phyloP scores from a whole-genome alignment of 2,329 filamentous ascomycete genomes.

The Trichothecium roseum region DNA sequence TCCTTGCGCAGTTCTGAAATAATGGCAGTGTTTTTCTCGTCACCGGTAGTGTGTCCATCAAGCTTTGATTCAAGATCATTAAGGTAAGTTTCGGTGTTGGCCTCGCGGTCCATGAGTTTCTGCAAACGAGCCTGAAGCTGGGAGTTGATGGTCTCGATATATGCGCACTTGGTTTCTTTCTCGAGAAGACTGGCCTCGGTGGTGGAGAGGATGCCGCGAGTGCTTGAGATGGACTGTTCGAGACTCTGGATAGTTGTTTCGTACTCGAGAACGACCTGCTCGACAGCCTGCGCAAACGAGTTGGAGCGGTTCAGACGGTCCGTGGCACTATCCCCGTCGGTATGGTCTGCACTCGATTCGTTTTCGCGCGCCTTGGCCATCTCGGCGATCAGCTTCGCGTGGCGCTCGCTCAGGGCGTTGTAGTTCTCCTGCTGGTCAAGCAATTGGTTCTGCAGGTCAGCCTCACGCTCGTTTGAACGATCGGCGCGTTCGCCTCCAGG shows the following conservation, averaged over 20 bases:
- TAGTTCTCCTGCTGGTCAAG: slow-evolving; percentile 94
- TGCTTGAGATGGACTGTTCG: slow-evolving; percentile 84
- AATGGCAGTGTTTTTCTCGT: slow-evolving; percentile 83
- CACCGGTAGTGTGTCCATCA: slow-evolving; percentile 80
- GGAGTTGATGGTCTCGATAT: slow-evolving; percentile 81
- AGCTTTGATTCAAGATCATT: slow-evolving; percentile 86
- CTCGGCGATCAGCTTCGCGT: slow-evolving; percentile 91
- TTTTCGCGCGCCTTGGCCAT: slow-evolving; percentile 77
- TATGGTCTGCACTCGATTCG: slow-evolving; percentile 47
- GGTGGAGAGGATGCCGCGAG: slow-evolving; percentile 68
- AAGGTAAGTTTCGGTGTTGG: slow-evolving; percentile 84
- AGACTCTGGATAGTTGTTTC: slow-evolving; percentile 96
- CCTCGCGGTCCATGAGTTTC: slow-evolving; percentile 85
- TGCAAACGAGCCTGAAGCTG: slow-evolving; percentile 86
- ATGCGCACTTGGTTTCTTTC: slow-evolving; percentile 87
- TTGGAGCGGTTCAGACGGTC: slow-evolving; percentile 90
- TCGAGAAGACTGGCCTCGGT: slow-evolving; percentile 84
- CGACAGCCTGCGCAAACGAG: slow-evolving; percentile 89
- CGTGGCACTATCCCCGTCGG: slow-evolving; percentile 63
- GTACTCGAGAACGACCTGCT: slow-evolving; percentile 93
- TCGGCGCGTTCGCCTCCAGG: slow-evolving; percentile 59
- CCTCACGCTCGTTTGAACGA: slow-evolving; percentile 72
- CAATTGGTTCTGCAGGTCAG: slow-evolving; percentile 86
- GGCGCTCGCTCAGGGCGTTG: slow-evolving; percentile 77
- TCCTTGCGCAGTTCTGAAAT: slow-evolving; percentile 86